A percentile compares a stretch with the other conserved stretches of the same genome.
Evolutionary conservation across 2,329 filamentous ascomycete genomes (phyloP).

Genomic region (Aulographum hederae): DNA sequence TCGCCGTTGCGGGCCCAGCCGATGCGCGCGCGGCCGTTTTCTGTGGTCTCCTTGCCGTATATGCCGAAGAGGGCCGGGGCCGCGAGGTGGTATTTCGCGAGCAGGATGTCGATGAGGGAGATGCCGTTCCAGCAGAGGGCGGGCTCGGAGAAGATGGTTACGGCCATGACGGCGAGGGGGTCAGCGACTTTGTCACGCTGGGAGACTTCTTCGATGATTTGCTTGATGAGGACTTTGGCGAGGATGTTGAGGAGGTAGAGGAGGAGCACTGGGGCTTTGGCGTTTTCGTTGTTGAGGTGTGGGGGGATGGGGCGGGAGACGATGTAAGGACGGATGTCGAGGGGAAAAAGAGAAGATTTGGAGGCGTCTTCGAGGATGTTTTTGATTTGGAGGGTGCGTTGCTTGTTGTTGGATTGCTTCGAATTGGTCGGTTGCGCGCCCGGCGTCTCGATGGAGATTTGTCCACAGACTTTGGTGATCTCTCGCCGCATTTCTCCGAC

Average conservation of each 20-base stretch:
- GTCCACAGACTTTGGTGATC: constrained; percentile 54
- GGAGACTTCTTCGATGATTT: constrained; percentile 26
- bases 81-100: constrained; percentile 64
- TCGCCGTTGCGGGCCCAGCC: constrained; percentile 43
- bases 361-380: constrained; percentile 28
- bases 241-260: constrained; percentile 37
- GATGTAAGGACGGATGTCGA: constrained; percentile 13
- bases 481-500: constrained; percentile 56
- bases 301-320: constrained; percentile 14
- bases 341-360: constrained; percentile 8
- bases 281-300: constrained; percentile 7
- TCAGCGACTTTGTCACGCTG: constrained; percentile 28
- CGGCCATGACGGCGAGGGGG: constrained; percentile 59
- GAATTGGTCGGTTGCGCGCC: too few relatives aligned
- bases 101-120: constrained; percentile 63
- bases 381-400: constrained; percentile 25
- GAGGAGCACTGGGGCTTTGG: constrained; percentile 9
- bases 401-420: constrained; percentile 31
- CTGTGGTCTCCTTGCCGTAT: constrained; percentile 55
- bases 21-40: constrained; percentile 44
- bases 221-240: constrained; percentile 52
- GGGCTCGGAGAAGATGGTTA: constrained; percentile 51
- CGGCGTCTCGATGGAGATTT: constrained; percentile 50
- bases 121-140: constrained; percentile 48
- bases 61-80: constrained; percentile 81